Evolutionary conservation across 1,284 basidiomycete species (phyloP), one percentile per base, ranked within the genome.

Genomic region (Vanrija sp.): DNA sequence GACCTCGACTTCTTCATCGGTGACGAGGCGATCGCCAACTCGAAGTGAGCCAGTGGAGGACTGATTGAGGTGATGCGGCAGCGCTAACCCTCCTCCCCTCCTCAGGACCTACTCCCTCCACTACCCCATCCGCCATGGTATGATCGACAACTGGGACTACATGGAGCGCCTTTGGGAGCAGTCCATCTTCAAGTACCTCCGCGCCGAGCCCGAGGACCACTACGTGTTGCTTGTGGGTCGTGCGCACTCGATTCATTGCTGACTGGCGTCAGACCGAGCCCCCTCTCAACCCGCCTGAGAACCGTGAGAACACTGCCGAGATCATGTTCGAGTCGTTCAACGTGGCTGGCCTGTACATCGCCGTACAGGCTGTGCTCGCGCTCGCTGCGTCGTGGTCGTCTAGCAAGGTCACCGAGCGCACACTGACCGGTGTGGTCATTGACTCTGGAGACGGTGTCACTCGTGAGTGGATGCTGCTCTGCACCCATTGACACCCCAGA

Each of bases 141-240:
- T 92, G 86, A 97, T 98, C 71, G 96, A 98, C 65, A 98, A 98
- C 74, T 99, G 96, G 96, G 96, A 98, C 78, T 86, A 96, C 69
- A 99, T 99, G 96, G 96, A 98, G 77, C 83, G 96, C 10, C 98
- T 94, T 79, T 98, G 95, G 96, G 94, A 98, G 78, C 95, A 98
- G 81, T 92, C 89, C 65, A 98, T 98, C 83, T 99, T 99, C 86
- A 98, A 98, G 80, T 98, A 98, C 80, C 83, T 99, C 60, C 84
- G 95, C 57, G 94, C 94, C 14, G 96, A 99, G 78, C 96, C 96
- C 14, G 96, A 98, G 78, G 96, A 98, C 78, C 96, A 98, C 78
- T 91, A 98, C 78, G 97, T 98, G 75, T 84, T 98, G 61, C 80
- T 99, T 68, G 94, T 97, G 66, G 73, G 89, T 82, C 15, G 21